Evolutionary conservation across 1,139 yeast genomes (phyloP), one percentile per base, ranked within the genome.

Genomic region (Suhomyces taliae): DNA sequence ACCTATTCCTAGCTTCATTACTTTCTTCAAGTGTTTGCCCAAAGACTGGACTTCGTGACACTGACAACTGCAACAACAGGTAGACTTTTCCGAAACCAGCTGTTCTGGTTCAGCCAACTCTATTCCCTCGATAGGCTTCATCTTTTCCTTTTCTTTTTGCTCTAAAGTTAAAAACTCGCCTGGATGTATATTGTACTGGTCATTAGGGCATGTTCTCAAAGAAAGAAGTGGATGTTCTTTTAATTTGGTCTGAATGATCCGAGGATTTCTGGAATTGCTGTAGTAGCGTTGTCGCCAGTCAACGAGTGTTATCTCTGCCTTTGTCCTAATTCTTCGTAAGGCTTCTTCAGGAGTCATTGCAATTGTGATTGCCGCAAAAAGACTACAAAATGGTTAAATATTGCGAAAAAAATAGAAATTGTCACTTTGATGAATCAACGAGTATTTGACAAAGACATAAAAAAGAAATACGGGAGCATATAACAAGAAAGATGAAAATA

Each of bases 31-130:
- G 6, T 19, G 24, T 3, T 19, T 19, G 6, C 24, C 24, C 24
- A 19, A 19, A 19, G 24, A 19, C 24, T 19, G 24, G 24, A 19
- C 24, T 19, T 19, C 24, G 4, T 19, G 24, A 19, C 24, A 19
- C 24, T 19, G 24, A 19, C 24, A 19, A 19, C 3, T 19, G 24
- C 36, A 34, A 6, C 36, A 14, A 5, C 11, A 1, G 7, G 9
- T 29, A 7, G 32, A 29, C 32, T 9, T 11, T 9, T 9, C 32
- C 4, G 9, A 29, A 9, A 9, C 2, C 11, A 29, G 32, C 9
- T 29, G n/a, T 29, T 2, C 32, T 11, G 99, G 98, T 2, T 91
- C 85, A 65, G 88, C 96, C 46, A 95, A 95, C 53, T 98, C 98
- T 19, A 57, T 61, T 12, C 65, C 69, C 26, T 57, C 61, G n/a